Evolutionary conservation across 2,329 filamentous ascomycete genomes (phyloP).

Genomic region (Aphanocladium album): DNA sequence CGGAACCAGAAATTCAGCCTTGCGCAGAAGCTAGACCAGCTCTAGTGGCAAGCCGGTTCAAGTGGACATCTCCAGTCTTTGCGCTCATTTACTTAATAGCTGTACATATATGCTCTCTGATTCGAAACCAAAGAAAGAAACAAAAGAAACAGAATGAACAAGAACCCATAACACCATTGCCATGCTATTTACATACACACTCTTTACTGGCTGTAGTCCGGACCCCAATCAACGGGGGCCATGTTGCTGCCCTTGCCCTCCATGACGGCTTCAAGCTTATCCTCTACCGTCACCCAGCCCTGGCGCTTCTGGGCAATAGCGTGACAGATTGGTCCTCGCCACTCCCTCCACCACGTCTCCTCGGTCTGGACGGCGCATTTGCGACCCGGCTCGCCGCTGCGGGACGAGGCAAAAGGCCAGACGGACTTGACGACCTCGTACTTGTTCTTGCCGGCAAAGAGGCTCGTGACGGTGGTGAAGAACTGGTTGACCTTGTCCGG

Average conservation of each 20-base stretch:
- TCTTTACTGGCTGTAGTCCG: conserved; percentile 22
- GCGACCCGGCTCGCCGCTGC: conserved; percentile 38
- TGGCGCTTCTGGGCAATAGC: conserved; percentile 41
- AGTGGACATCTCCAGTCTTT: too few species aligned
- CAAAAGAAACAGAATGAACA: background rate
- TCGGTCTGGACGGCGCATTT: conserved; percentile 50
- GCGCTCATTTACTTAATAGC: too few species aligned
- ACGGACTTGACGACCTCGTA: conserved; percentile 53
- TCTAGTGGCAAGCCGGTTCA: too few species aligned
- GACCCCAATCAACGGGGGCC: conserved; percentile 39
- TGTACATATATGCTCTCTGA: too few species aligned
- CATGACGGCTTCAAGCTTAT: conserved; percentile 50
- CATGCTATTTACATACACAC: background rate
- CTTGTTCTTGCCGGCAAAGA: conserved; percentile 48
- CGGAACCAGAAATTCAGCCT: too few species aligned
- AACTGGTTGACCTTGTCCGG: conserved; percentile 51
- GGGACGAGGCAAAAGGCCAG: conserved; percentile 52
- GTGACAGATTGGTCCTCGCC: conserved; percentile 31
- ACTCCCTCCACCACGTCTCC: conserved; percentile 49
- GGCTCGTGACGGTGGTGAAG: conserved; percentile 45
- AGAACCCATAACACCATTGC: background rate
- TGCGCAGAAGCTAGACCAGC: too few species aligned
- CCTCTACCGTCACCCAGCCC: conserved; percentile 44
- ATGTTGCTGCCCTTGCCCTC: conserved; percentile 37
- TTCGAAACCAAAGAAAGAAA: too few species aligned